Conservation (phyloP, 2,329 filamentous ascomycete genomes). For the Paecilomyces formosus region DNA sequence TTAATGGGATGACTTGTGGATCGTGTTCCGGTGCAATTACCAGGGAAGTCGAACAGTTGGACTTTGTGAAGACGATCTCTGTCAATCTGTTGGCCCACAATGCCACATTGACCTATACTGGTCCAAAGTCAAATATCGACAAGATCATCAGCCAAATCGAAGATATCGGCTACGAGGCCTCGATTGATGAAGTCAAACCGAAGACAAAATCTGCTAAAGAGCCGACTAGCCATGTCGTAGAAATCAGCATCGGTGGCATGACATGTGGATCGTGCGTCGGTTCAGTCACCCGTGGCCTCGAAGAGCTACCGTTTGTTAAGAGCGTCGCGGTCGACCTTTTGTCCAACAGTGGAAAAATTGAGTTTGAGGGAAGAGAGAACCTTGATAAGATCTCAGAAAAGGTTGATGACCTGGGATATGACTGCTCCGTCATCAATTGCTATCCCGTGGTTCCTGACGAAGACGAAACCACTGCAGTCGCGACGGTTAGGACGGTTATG, state of each 20-base stretch:
- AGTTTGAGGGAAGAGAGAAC: slow-evolving; percentile 42
- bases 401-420: slow-evolving; percentile 57
- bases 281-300: slow-evolving; percentile 40
- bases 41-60: slow-evolving; percentile 48
- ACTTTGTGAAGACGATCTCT: slow-evolving; percentile 51
- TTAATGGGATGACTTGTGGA: slow-evolving; percentile 68
- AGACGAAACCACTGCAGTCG: slow-evolving; percentile 13
- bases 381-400: slow-evolving; percentile 38
- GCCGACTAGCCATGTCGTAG: slow-evolving; percentile 27
- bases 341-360: slow-evolving; percentile 42
- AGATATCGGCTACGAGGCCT: slow-evolving; percentile 42
- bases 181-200: slow-evolving; percentile 27
- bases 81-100: slow-evolving; percentile 64
- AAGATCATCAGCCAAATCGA: slow-evolving; percentile 43
- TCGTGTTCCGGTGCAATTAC: slow-evolving; percentile 60
- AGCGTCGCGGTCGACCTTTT: slow-evolving; percentile 45
- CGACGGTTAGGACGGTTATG: slow-evolving; percentile 50
- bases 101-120: slow-evolving; percentile 53
- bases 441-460: slow-evolving; percentile 20
- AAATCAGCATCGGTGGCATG: slow-evolving; percentile 49
- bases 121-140: slow-evolving; percentile 37
- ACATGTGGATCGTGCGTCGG: slow-evolving; percentile 51
- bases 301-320: slow-evolving; percentile 39
- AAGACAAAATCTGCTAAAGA: slow-evolving; percentile 6
- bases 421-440: slow-evolving; percentile 50